These are phyloP conservation scores for Jaapia argillacea DNA, from an alignment of 768 basidiomycete species.

Conservation along the genomic window DNA sequence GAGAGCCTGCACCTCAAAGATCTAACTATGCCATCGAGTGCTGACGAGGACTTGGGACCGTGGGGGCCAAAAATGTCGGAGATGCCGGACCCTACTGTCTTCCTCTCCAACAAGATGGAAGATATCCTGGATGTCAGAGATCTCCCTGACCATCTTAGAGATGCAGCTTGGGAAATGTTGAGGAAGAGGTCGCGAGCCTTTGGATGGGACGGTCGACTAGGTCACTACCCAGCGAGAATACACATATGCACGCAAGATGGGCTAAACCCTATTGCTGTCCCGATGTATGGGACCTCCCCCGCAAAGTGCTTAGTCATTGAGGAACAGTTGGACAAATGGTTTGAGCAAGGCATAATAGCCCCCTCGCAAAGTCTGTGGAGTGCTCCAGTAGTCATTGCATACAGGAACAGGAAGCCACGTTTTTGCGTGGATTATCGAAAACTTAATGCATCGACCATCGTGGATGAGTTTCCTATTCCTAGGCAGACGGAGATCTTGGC, in stretches of 20 bases:
- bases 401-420: too few species aligned
- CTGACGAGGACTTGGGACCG: not conserved
- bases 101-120: conserved; percentile 8
- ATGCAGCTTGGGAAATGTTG: conserved; percentile 9
- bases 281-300: conserved; percentile 3
- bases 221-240: not conserved
- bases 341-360: not conserved
- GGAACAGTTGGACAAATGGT: not conserved
- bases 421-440: too few species aligned
- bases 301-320: not conserved
- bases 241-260: not conserved
- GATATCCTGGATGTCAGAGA: conserved; percentile 11
- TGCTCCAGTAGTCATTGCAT: too few species aligned
- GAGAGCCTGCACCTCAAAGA: too few species aligned
- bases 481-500: conserved; percentile 17
- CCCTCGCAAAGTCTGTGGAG: conserved; percentile 7
- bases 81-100: conserved; percentile 8
- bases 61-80: not conserved
- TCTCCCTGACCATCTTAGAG: conserved; percentile 13
- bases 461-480: conserved; percentile 20
- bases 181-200: conserved; percentile 9
- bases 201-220: not conserved
- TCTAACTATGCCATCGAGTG: not conserved
- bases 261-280: conserved; percentile 10
- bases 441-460: not conserved